Base-by-base conservation (phyloP, 306 rosid genomes). In the Lablab purpureus region DNA sequence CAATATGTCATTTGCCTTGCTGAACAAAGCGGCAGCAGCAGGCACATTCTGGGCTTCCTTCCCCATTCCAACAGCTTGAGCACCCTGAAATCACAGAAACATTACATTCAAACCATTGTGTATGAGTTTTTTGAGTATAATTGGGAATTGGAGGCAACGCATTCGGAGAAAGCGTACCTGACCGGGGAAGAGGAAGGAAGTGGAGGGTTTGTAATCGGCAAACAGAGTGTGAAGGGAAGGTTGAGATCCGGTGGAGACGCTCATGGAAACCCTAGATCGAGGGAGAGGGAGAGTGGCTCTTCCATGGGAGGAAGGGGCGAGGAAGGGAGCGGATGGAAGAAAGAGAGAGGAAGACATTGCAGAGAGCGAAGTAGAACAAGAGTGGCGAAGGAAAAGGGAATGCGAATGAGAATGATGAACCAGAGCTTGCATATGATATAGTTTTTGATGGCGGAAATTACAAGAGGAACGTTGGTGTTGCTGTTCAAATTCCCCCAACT, bases 41-140 rank as follows among this genome's bases (percentile, higher is more conserved):
- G 97, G 93, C 58, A 93, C 90, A 74, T 85, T 91, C 75, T 83
- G 98, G 83, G 97, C 97, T 74, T 91, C 99, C 82, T 91, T 90
- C 71, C 96, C 99, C 98, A 96, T 96, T 84, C 97, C 98, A 84
- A 93, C 86, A 46, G 94, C 89, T 89, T 96, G 99, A 19, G 99
- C 98, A 72, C 99, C 99, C 99, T 96, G 83, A 65, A 84, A 40
- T 40, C 46, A 43, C 55, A 73, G 12, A 19, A 52, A 52, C 14
- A 19, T 18, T 3, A 43, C 3, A 43, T 43, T 11, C 15, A 43
- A 41, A 43, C 15, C 1, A 5, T 11, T 4, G 45, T 2, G 45
- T 40, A 10, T 40, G 45, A 0, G 13, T 40, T 10, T 40, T 40
- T 1, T 40, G 11, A 8, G 45, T 9, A 40, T 40, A 40, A 43